These are phyloP conservation scores for Pseudotsuga menziesii DNA, from an alignment of 75 land plant genomes.

Conservation along the genomic window DNA sequence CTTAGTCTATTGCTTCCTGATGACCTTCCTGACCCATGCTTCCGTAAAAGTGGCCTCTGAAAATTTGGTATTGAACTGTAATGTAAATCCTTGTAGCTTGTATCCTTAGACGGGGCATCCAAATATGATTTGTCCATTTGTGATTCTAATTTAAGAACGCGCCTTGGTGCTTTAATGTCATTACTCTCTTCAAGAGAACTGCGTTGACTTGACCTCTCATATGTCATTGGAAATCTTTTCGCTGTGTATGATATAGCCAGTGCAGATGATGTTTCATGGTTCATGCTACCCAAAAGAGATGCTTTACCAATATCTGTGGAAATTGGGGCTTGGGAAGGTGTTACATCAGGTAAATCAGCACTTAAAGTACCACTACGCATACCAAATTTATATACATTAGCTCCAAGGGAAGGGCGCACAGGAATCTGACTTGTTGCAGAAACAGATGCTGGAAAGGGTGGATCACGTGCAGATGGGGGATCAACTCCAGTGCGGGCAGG, in stretches of 20 bases:
- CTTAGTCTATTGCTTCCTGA: conserved; percentile 60
- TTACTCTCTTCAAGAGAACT: conserved; percentile 45
- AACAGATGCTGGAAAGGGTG: conserved; percentile 79
- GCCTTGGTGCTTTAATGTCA: conserved; percentile 48
- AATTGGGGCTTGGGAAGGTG: conserved; percentile 38
- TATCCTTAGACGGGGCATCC: conserved; percentile 51
- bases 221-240: conserved; percentile 37
- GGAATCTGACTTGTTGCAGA: conserved; percentile 42
- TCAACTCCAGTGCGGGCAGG: conserved; percentile 78
- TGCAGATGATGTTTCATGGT: conserved; percentile 27
- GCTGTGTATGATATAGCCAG: conserved; percentile 34
- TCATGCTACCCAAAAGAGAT: conserved; percentile 24
- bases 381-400: conserved; percentile 24
- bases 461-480: conserved; percentile 97
- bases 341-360: conserved; percentile 32
- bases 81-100: conserved; percentile 35
- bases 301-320: conserved; percentile 43
- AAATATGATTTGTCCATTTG: conserved; percentile 51
- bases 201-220: conserved; percentile 51
- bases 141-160: conserved; percentile 29
- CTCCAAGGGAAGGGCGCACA: conserved; percentile 19
- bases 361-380: conserved; percentile 34
- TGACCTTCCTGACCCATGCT: conserved; percentile 53
- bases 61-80: conserved; percentile 73
- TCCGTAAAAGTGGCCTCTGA: conserved; percentile 86